Evolutionary conservation across 148 eudicot genomes (phyloP).

Genomic region (Limonium bicolor): DNA sequence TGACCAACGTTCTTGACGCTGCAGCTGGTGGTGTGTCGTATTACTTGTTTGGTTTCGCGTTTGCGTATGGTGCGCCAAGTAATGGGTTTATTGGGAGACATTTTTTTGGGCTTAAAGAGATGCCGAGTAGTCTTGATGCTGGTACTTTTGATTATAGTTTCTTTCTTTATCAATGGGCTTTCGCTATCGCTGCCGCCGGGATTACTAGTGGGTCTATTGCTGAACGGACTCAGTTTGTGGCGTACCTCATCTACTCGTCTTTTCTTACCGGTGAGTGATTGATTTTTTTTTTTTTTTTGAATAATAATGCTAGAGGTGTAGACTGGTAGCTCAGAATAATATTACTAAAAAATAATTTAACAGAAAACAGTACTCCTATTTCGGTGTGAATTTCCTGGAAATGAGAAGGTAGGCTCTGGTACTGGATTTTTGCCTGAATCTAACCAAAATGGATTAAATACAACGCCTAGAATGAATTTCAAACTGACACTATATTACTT

Average conservation of each 20-base stretch:
- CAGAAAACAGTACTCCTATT: no score
- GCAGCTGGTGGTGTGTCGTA: conserved; percentile 41
- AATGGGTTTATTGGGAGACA: conserved; percentile 29
- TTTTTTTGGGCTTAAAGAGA: conserved; percentile 13
- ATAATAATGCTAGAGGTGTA: no score
- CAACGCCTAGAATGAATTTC: no score
- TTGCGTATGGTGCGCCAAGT: conserved; percentile 25
- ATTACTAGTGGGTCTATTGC: conserved; percentile 42
- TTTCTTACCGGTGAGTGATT: conserved; percentile 25
- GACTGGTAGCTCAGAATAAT: no score
- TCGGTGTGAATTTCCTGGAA: no score
- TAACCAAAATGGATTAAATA: no score
- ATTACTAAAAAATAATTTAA: no score
- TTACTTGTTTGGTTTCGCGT: conserved; percentile 39
- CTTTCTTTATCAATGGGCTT: conserved; percentile 39
- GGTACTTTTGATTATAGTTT: conserved; percentile 23
- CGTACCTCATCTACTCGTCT: conserved; percentile 31
- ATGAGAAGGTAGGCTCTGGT: no score
- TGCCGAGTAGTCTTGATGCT: conserved; percentile 2
- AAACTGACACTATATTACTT: no score
- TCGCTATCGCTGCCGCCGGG: conserved; percentile 43
- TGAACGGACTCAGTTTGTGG: conserved; percentile 38
- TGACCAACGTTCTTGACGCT: conserved; percentile 42
- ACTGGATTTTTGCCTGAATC: no score
- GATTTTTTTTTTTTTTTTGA: no score